Conservation (phyloP, 2,329 filamentous ascomycete species). For the Aspergillus sp. region DNA sequence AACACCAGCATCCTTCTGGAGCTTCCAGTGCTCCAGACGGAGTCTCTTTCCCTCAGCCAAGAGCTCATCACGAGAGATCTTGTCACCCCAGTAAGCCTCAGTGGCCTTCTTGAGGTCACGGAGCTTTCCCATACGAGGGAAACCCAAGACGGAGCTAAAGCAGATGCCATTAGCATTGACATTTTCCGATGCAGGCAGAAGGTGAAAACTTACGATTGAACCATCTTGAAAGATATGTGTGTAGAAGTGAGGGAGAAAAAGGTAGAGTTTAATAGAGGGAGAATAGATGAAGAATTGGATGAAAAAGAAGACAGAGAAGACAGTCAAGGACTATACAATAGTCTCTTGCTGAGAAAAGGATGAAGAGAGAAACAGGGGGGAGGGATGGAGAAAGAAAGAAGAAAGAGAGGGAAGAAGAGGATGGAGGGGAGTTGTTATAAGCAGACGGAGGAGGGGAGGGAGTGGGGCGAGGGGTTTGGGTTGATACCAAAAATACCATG, state of each 20-base stretch:
- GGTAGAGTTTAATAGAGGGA: conserved; percentile 7
- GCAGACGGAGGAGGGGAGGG: conserved; percentile 1
- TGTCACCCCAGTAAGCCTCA: conserved; percentile 95
- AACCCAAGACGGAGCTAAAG: conserved; percentile 78
- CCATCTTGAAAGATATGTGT: conserved; percentile 52
- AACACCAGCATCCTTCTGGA: conserved; percentile 98
- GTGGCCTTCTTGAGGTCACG: conserved; percentile 99
- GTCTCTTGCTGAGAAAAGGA: conserved; percentile 25
- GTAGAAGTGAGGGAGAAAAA: conserved; percentile 13
- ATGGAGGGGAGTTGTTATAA: conserved; percentile 10
- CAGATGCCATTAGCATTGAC: conserved; percentile 10
- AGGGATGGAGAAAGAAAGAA: conserved; percentile 23
- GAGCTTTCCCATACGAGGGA: conserved; percentile 97
- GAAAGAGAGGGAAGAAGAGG: conserved; percentile 1
- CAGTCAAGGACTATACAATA: conserved; percentile 22
- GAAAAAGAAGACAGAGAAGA: conserved; percentile 6
- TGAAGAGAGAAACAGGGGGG: conserved; percentile 27
- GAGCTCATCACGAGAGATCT: conserved; percentile 88
- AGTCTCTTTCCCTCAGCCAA: conserved; percentile 95
- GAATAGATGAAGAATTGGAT: conserved; percentile 5
- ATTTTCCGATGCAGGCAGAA: background rate
- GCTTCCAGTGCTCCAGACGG: conserved; percentile 96
- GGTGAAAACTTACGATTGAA: conserved; percentile 56
- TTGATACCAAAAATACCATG: background rate
- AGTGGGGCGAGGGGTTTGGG: conserved; percentile 5